Evolutionary conservation across 2,329 filamentous ascomycete species (phyloP), one percentile per base, ranked within the genome.

Genomic region (Peltaster fructicola): DNA sequence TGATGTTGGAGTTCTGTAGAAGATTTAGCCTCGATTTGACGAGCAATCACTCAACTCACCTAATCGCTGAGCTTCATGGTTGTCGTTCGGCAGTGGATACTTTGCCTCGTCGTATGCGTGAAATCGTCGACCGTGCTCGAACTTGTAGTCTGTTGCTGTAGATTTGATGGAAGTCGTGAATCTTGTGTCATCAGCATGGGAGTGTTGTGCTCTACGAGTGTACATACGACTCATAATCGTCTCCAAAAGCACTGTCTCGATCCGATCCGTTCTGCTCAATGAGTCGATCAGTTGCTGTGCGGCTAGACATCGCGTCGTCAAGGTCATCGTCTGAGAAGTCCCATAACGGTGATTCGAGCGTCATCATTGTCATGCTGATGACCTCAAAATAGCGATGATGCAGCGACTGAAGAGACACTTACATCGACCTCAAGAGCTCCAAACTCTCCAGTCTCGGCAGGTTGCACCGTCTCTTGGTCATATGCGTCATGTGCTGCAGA

Each of bases 71-170:
- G 34, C 24, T 19, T 40, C 36, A 3, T 24, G 24, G 13, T 39
- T 33, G 25, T 40, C 36, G 25, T 40, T 40, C 4, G 36, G 38
- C 3, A 40, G 17, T 4, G 26, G 18, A 15, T 38, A 37, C 17
- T 30, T 28, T 17, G 38, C 41, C 14, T 41, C 36, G 13, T 34
- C 30, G 27, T 38, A 46, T 7, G 39, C 37, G 32, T 45, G 41
- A 21, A 45, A 47, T 13, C 41, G 32, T 14, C 44, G 34, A 7
- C 43, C 43, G 28, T 46, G 38, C 28, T 47, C 44, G 23, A 30
- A 38, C 12, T 34, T 31, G 27, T 44, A 30, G 27, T 30, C 23
- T 8, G 24, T 27, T 4, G 27, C 28, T 11, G 25, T 15, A 5
- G 28, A 30, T n/a, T 15, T 21, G 14, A 32, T 25, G 9, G 30